Evolutionary conservation across 352 stramenopile species (phyloP), one percentile per base, ranked within the genome.

Genomic region (Phytophthora pinifolia): DNA sequence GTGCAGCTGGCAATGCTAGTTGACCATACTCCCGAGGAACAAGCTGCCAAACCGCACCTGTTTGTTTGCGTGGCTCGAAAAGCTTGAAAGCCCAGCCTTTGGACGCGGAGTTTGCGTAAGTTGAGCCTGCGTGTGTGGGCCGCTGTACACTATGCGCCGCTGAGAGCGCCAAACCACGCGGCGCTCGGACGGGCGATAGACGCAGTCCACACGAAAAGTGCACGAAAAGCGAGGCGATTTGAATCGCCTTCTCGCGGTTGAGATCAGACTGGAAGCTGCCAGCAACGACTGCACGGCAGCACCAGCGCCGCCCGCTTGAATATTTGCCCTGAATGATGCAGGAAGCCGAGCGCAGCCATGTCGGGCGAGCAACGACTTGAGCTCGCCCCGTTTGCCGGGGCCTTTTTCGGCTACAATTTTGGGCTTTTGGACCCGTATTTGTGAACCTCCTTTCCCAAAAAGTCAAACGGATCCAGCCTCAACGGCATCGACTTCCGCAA

Each of bases 281-380:
- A 12, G 20, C 38, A 17, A 37, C 56, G 48, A 65, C 22, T 3
- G 34, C 29, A 64, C 41, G 18, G 33, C 42, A 43, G 31, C 27
- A 22, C 14, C 27, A 17, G n/a, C 22, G 13, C 31, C 46, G 35
- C 43, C 15, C 51, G 38, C 13, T 44, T 34, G 33, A 38, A 63
- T 43, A 38, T 44, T 53, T 62, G 36, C 25, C 33, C 10, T 18
- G 18, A 62, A 62, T 25, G 37, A 39, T 62, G 37, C 46, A 54
- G 54, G 46, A 62, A 56, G 4, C 44, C 9, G 47, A n/a, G 14
- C 53, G 55, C 39, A 63, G 46, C 55, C 55, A 63, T 64, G 55
- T 64, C 39, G 58, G 47, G 46, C 49, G 49, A 65, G 48, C 43
- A 15, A 52, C 49, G 42, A 65, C 44, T 43, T 48, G 33, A 56